Percentiles rank a stretch among this genome's conserved stretches.
phyloP scores from a whole-genome alignment of 257 asterid genomes.

The Paulownia fortunei region DNA sequence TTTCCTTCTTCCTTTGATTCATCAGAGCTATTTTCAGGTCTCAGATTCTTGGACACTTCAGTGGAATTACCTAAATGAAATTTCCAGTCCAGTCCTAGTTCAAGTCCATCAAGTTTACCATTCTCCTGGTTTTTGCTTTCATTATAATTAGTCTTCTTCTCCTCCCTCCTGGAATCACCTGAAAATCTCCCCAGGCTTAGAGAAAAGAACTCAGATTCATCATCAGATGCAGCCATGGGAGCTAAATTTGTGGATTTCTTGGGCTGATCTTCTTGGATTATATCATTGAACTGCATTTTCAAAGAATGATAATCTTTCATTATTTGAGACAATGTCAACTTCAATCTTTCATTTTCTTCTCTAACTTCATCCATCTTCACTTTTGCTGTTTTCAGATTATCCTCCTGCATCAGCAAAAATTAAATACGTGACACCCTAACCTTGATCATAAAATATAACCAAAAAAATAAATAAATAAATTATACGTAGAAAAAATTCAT shows the following conservation, averaged over 20 bases:
- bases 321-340: conserved; percentile 36
- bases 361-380: conserved; percentile 49
- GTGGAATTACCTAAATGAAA: conserved; percentile 3
- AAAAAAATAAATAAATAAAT: neutral
- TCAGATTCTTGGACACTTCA: conserved; percentile 1
- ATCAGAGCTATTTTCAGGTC: conserved; percentile 24
- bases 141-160: neutral
- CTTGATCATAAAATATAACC: neutral
- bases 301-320: conserved; percentile 42
- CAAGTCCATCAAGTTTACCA: conserved; percentile 38
- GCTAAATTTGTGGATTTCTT: conserved; percentile 22
- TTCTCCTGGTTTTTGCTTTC: conserved; percentile 7
- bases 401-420: conserved; percentile 31
- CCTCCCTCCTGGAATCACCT: conserved; percentile 24
- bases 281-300: conserved; percentile 38
- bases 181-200: conserved; percentile 51
- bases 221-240: conserved; percentile 20
- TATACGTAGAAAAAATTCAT: too few species aligned
- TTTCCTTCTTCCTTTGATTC: conserved; percentile 38
- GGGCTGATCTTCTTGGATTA: conserved; percentile 23
- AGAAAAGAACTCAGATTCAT: conserved; percentile 44
- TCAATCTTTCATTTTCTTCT: conserved; percentile 52
- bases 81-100: conserved; percentile 44
- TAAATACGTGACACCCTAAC: neutral
- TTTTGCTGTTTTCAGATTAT: conserved; percentile 35